Base-by-base conservation (phyloP, 2,329 filamentous ascomycete genomes). In the Ophiostoma novo-ulmi region DNA sequence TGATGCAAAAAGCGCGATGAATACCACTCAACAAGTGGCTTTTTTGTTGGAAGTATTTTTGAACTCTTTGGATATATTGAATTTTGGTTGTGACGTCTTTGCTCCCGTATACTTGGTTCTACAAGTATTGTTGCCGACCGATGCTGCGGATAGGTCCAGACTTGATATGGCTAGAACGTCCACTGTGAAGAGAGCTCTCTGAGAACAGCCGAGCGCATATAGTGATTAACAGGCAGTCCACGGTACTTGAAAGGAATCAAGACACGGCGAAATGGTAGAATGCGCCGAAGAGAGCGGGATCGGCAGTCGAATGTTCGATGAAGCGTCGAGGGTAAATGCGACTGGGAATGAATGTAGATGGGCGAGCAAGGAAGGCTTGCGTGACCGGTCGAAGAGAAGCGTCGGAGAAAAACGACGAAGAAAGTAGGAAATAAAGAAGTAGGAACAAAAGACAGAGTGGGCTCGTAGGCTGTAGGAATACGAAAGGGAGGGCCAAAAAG, bases 381-480 rank as follows among this genome's bases (percentile, higher is more conserved):
- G 36, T 13, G 63, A 41, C 35, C 35, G 35, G 63, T 22, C 35
- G 63, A 35, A 65, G 35, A 38, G n/a, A 63, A 58, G 38, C 8
- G 38, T 39, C 26, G 38, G 31, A 67, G 66, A 67, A 44, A 7
- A 44, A 17, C 41, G 41, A 17, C 26, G 44, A 68, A 52, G 31
- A 67, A n/a, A 52, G 8, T 44, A 35, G 17, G 5, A 68, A 63
- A 67, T 3, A 68, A 61, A 67, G 36, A 70, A 31, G 36, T 6
- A 31, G 55, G 39, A 67, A 44, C 10, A 67, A 65, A 36, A 65
- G 63, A 65, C 61, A 38, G 58, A 35, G 58, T 35, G 58, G 58
- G 58, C 58, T 63, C 58, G 58, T 22, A 35, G 58, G 13, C 13
- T 36, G 58, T 63, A 20, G 58, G 26, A 63, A 63, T 63, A 63